Conservation (phyloP, 768 basidiomycete genomes). For the Rhizopogon rudus region DNA sequence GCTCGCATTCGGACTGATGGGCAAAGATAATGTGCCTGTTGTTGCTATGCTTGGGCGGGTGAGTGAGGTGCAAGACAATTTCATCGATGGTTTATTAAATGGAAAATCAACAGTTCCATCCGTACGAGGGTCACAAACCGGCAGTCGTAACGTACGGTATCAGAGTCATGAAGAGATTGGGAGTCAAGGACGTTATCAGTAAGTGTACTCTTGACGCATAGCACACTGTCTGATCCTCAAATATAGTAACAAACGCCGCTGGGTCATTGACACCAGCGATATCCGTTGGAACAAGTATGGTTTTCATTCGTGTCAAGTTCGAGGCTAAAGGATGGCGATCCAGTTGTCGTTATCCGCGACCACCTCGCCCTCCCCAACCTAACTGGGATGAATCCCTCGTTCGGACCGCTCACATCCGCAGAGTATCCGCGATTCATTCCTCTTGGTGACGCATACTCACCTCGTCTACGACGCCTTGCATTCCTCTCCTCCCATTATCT, state of each 20-base stretch:
- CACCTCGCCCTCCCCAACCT: conserved; percentile 79
- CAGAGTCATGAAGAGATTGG: conserved; percentile 71
- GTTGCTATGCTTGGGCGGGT: conserved; percentile 90
- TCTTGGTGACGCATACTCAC: conserved; percentile 79
- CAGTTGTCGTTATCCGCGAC: conserved; percentile 82
- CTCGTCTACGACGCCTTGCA: conserved; percentile 58
- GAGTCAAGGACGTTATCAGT: conserved; percentile 75
- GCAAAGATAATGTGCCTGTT: conserved; percentile 63
- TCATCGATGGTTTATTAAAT: not conserved
- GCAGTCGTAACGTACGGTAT: conserved; percentile 73
- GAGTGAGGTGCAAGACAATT: conserved; percentile 14
- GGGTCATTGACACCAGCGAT: conserved; percentile 73
- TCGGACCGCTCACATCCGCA: conserved; percentile 61
- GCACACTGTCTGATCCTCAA: not conserved
- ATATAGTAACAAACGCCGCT: conserved; percentile 81
- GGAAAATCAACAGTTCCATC: conserved; percentile 55
- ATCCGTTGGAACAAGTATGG: conserved; percentile 76
- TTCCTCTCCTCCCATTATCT: conserved; percentile 71
- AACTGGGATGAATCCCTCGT: conserved; percentile 72
- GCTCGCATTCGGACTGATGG: conserved; percentile 78
- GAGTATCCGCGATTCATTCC: conserved; percentile 75
- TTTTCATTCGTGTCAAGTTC: not conserved
- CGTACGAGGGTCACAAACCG: conserved; percentile 78
- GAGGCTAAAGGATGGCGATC: conserved; percentile 6
- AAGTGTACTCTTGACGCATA: conserved; percentile 20